Conservation (phyloP, 1,284 basidiomycete genomes). For the Puccinia polysora region DNA sequence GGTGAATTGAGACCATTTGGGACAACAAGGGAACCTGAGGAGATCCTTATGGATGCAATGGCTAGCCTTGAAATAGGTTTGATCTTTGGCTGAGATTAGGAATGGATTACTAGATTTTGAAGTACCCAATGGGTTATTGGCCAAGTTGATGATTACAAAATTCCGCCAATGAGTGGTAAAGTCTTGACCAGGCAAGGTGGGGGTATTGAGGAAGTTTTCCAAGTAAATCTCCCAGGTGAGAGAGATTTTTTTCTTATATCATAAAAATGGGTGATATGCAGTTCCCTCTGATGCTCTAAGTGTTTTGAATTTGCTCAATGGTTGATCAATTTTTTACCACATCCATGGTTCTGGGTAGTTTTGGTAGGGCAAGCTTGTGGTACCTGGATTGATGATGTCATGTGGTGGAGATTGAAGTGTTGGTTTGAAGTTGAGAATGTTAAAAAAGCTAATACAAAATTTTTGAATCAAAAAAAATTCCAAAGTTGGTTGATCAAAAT, state of each 20-base stretch:
- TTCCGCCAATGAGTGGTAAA: slow-evolving; percentile 96
- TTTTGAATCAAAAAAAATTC: too few relatives aligned
- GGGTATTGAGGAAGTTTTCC: slow-evolving; percentile 93
- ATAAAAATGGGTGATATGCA: slow-evolving; percentile 69
- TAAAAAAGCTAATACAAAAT: too few relatives aligned
- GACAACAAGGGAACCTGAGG: slow-evolving; percentile 72
- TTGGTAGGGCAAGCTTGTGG: too few relatives aligned
- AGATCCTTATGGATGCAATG: slow-evolving; percentile 69
- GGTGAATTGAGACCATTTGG: slow-evolving; percentile 76
- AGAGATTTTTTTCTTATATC: slow-evolving; percentile 74
- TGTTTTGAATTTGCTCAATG: slow-evolving; percentile 36
- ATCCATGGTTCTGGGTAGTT: slow-evolving; percentile 36
- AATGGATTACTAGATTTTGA: slow-evolving; percentile 66
- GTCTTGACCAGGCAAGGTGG: slow-evolving; percentile 86
- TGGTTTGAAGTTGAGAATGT: too few relatives aligned
- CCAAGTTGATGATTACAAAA: slow-evolving; percentile 75
- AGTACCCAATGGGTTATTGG: slow-evolving; percentile 46
- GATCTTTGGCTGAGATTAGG: slow-evolving; percentile 77
- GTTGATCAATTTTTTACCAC: slow-evolving; percentile 37
- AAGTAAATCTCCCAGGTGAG: slow-evolving; percentile 94
- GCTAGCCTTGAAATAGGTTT: slow-evolving; percentile 66
- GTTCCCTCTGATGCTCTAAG: slow-evolving; percentile 28
- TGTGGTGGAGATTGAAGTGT: too few relatives aligned
- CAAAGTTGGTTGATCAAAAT: too few relatives aligned
- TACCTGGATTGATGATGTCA: too few relatives aligned